phyloP scores from a whole-genome alignment of 176 grass and related monocot species.

The Musa beccarii region DNA sequence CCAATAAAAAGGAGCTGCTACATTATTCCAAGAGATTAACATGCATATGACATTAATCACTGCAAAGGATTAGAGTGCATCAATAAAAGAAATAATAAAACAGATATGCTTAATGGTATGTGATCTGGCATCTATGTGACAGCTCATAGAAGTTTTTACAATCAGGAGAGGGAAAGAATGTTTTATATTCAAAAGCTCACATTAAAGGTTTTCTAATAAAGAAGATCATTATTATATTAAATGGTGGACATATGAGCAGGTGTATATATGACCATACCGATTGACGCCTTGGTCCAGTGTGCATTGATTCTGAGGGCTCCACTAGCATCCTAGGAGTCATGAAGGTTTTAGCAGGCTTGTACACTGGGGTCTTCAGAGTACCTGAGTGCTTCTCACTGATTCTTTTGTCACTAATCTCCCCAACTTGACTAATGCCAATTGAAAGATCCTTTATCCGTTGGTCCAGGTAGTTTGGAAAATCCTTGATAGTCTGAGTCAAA shows the following conservation, averaged over 20 bases:
- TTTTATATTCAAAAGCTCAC: neutral
- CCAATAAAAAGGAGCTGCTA: neutral
- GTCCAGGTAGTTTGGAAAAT: conserved; percentile 32
- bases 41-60: neutral
- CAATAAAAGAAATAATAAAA: neutral
- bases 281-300: neutral
- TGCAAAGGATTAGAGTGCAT: neutral
- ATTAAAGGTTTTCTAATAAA: neutral
- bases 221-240: neutral
- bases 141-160: neutral
- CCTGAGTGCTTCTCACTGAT: conserved; percentile 31
- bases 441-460: conserved; percentile 33
- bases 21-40: neutral
- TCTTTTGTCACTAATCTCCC: conserved; percentile 35
- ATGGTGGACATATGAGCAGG: neutral
- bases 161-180: neutral
- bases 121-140: neutral
- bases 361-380: conserved; percentile 31
- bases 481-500: conserved; percentile 36
- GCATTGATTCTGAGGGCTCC: conserved; percentile 6
- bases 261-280: conserved; percentile 1
- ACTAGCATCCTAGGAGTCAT: neutral
- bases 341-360: conserved; percentile 26
- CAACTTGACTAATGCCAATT: conserved; percentile 31
- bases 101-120: neutral